Evolutionary conservation across 352 stramenopile genomes (phyloP).

Genomic region (Elongisporangium undulatum): DNA sequence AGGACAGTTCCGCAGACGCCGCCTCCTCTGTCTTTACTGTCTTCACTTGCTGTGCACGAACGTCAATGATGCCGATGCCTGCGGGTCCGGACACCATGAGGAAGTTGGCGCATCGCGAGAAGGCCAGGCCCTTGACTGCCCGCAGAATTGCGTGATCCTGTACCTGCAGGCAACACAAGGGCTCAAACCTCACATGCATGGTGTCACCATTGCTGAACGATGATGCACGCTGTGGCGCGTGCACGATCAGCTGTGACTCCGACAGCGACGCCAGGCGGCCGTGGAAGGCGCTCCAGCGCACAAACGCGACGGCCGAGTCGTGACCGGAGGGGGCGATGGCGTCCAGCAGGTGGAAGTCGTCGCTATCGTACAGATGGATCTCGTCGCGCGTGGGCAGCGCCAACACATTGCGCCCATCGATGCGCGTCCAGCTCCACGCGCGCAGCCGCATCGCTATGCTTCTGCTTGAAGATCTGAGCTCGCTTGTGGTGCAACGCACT

Average conservation of each 20-base stretch:
- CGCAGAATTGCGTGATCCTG: constrained; percentile 4
- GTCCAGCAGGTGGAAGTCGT: constrained; percentile 77
- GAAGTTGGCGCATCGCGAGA: constrained; percentile 57
- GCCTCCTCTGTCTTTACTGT: constrained; percentile 8
- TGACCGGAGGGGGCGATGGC: constrained; percentile 59
- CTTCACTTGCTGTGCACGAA: constrained; percentile 15
- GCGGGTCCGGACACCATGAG: constrained; percentile 44
- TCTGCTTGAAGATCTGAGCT: neutral
- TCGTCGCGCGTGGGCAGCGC: constrained; percentile 61
- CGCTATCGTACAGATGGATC: constrained; percentile 77
- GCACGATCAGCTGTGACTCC: constrained; percentile 50
- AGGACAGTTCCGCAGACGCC: constrained; percentile 13
- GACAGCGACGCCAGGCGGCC: constrained; percentile 76
- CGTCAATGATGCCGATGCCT: constrained; percentile 51
- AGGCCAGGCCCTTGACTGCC: constrained; percentile 44
- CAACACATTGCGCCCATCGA: constrained; percentile 80
- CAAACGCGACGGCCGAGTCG: constrained; percentile 41
- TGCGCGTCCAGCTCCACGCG: constrained; percentile 74
- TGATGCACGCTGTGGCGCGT: constrained; percentile 44
- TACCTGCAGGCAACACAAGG: constrained; percentile 44
- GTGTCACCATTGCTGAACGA: constrained; percentile 6
- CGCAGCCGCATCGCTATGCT: constrained; percentile 17
- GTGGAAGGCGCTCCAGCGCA: constrained; percentile 77
- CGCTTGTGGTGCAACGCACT: neutral
- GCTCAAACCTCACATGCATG: constrained; percentile 35